Percentiles rank a stretch among this genome's conserved stretches.
Conservation (phyloP, 805 yeast species). For the Candida cerambycidarum region DNA sequence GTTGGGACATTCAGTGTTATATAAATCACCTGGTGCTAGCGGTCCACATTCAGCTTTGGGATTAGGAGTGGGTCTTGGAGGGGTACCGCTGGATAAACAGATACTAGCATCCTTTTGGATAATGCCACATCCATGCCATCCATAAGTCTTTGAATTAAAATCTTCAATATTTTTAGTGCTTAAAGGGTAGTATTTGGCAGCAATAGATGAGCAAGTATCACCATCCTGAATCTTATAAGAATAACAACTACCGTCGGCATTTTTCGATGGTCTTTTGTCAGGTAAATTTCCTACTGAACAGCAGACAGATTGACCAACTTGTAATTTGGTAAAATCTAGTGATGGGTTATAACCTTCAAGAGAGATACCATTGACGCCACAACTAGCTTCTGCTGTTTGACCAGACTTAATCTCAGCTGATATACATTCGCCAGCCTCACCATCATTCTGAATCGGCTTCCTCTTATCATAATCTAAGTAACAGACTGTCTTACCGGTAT, state of each 20-base stretch:
- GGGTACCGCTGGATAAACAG: constrained; percentile 18
- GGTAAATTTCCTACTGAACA: constrained; percentile 11
- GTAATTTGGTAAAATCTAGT: constrained; percentile 10
- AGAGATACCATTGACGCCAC: constrained; percentile 13
- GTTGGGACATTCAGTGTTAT: constrained; percentile 17
- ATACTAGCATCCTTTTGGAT: constrained; percentile 11
- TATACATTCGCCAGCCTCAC: constrained; percentile 13
- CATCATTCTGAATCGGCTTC: constrained; percentile 10
- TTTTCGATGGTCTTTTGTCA: constrained; percentile 11
- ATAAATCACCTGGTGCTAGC: constrained; percentile 17
- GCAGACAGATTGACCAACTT: constrained; percentile 14
- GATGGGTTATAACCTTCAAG: constrained; percentile 13
- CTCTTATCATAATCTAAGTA: constrained; percentile 12
- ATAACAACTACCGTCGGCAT: constrained; percentile 20
- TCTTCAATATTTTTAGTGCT: constrained; percentile 8
- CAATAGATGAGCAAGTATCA: constrained; percentile 15
- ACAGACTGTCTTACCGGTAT: constrained; percentile 6
- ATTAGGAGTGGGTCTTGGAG: constrained; percentile 17
- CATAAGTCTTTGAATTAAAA: constrained; percentile 16
- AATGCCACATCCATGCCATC: constrained; percentile 18
- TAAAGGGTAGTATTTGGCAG: constrained; percentile 12
- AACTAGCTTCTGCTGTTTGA: not conserved
- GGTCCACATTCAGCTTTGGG: constrained; percentile 22
- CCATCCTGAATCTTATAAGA: constrained; percentile 14
- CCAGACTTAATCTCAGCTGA: constrained; percentile 6